Evolutionary conservation across 169 alveolate genomes (phyloP).

Genomic region (Plasmodium fragile): DNA sequence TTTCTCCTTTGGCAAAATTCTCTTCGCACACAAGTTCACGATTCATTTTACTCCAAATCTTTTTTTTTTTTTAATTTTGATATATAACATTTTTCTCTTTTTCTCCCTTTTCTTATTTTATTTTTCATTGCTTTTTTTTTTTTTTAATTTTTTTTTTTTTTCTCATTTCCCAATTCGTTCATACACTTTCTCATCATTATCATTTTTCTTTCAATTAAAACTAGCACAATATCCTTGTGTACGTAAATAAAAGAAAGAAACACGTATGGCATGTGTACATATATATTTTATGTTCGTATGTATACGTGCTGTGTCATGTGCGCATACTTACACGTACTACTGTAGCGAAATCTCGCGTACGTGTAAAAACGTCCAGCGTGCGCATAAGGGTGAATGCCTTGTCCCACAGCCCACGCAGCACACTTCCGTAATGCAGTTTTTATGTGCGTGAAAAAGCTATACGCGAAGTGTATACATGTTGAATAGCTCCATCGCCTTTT

Average conservation of each 20-base stretch:
- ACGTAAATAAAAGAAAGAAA: background rate
- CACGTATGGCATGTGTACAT: background rate
- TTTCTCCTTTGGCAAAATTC: background rate
- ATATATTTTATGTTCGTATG: background rate
- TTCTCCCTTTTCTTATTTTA: constrained; percentile 16
- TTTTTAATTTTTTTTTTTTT: constrained; percentile 3
- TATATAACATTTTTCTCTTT: constrained; percentile 17
- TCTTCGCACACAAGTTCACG: constrained; percentile 35
- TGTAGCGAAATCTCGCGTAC: background rate
- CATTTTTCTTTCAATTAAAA: background rate
- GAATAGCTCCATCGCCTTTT: background rate
- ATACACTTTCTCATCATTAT: background rate
- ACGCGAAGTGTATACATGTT: background rate
- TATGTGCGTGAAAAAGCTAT: background rate
- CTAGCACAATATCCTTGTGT: background rate
- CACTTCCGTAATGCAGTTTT: background rate
- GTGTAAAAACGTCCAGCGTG: background rate
- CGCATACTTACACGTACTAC: background rate
- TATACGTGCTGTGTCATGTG: background rate
- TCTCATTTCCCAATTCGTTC: background rate
- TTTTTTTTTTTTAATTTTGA: constrained; percentile 17
- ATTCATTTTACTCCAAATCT: constrained; percentile 13
- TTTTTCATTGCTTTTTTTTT: background rate
- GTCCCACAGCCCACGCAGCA: background rate
- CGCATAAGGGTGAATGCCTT: background rate